Evolutionary conservation across 345 rosid genomes (phyloP), one percentile per base, ranked within the genome.

Genomic region (Combretum micranthum): DNA sequence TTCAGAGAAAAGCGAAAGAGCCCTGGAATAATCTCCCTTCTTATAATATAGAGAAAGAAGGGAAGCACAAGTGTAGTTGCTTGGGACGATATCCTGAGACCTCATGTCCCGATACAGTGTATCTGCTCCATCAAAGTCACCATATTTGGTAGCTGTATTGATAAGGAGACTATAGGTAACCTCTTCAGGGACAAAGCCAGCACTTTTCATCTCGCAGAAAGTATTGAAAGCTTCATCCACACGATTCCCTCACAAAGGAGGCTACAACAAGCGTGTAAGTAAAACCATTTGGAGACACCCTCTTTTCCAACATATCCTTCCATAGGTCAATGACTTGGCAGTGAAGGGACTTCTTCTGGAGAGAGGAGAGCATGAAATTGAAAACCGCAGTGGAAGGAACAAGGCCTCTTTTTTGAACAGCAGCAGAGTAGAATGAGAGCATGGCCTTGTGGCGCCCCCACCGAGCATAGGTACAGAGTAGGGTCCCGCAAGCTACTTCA

Each of bases 11-110:
- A 91, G 96, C 57, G 90, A 68, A 50, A 91, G 85, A 7, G 96
- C 98, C 75, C 79, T 84, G 39, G 92, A 72, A 57, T 81, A 91
- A 55, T 91, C 84, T 69, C 75, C 81, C 12, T 57, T 83, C 63
- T 81, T 88, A 73, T 86, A 91, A 63, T 80, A 91, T 39, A 88
- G 57, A n/a, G 82, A 76, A 52, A 91, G 69, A 80, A 91, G 95
- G 32, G 98, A 86, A 54, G 98, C 98, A 74, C 95, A 88, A 3
- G 98, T 91, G 63, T 80, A 88, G 65, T 79, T 86, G 62, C 98
- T 91, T 0, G 98, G 98, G 64, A 81, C 59, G 50, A 82, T 74
- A 63, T 85, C 81, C 42, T 48, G 69, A 63, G 67, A 77, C 78
- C 76, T 81, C 92, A 91, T 79, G 48, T 88, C 96, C 54, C 86